Evolutionary conservation across 768 basidiomycete species (phyloP).

Genomic region (Lepiota venenata): DNA sequence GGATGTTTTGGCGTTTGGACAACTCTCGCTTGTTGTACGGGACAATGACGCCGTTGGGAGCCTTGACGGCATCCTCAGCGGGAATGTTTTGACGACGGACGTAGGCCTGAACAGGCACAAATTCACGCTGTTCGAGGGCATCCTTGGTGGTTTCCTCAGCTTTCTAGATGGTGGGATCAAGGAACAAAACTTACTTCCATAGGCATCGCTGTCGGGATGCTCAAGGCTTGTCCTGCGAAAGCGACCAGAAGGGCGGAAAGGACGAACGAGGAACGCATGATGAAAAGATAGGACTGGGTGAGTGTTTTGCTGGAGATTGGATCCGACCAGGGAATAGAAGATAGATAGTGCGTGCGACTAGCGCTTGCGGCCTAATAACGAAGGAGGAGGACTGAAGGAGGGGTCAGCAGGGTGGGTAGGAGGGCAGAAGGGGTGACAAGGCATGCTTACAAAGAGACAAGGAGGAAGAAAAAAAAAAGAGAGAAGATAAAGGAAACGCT

Average conservation of each 20-base stretch:
- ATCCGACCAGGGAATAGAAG: conserved; percentile 11
- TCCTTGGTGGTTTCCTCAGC: conserved; percentile 11
- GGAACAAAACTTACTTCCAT: conserved; percentile 30
- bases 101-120: conserved; percentile 20
- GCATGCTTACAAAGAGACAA: conserved; percentile 10
- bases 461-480: conserved; percentile 17
- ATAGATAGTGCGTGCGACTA: conserved; percentile 19
- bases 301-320: background rate
- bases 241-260: conserved; percentile 36
- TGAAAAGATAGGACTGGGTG: conserved; percentile 15
- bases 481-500: conserved; percentile 13
- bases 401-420: conserved; percentile 16
- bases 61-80: conserved; percentile 21
- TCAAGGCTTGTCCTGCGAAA: conserved; percentile 41
- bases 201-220: conserved; percentile 41
- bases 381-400: conserved; percentile 17
- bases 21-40: conserved; percentile 38
- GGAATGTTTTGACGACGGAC: conserved; percentile 17
- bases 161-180: background rate
- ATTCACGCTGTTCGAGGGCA: conserved; percentile 16
- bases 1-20: conserved; percentile 23
- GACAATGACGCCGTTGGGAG: conserved; percentile 30
- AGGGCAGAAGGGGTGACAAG: background rate
- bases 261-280: conserved; percentile 45
- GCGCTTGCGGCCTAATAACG: conserved; percentile 27